Percentiles rank a stretch among this genome's conserved stretches.
phyloP scores from a whole-genome alignment of 2,329 filamentous ascomycete species.

The Pestalotiopsis sp. region DNA sequence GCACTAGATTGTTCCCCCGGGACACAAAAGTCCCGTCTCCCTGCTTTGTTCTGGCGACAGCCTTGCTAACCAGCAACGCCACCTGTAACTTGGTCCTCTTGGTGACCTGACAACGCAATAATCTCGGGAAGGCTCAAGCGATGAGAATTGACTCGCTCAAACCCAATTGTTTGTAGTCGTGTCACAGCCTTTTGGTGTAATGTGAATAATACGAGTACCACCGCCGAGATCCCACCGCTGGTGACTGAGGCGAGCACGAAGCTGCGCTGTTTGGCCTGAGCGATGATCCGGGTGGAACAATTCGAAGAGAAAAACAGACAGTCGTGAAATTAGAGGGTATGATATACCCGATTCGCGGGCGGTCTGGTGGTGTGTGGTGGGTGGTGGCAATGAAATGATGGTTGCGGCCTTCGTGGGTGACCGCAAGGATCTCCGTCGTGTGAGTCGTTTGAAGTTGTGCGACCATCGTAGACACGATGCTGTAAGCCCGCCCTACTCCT shows the following conservation, averaged over 20 bases:
- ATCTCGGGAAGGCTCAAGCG: background rate
- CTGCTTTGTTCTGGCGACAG: too few relatives aligned
- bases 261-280: background rate
- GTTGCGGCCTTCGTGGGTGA: too few relatives aligned
- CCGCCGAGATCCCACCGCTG: background rate
- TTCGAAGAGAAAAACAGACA: background rate
- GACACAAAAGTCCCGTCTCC: too few relatives aligned
- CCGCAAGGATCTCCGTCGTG: too few relatives aligned
- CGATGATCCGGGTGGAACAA: background rate
- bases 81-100: background rate
- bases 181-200: background rate
- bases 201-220: background rate
- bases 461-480: background rate
- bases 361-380: too few relatives aligned
- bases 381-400: too few relatives aligned
- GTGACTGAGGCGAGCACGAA: background rate
- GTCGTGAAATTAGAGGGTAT: too few relatives aligned
- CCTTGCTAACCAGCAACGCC: too few relatives aligned
- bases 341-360: too few relatives aligned
- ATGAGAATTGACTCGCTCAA: background rate
- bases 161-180: background rate
- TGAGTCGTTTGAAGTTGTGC: too few relatives aligned
- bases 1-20: too few relatives aligned
- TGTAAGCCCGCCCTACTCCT: background rate
- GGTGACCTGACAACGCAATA: background rate